phyloP scores from a whole-genome alignment of 441 rosid genomes.

The Bruguiera hainesii region DNA sequence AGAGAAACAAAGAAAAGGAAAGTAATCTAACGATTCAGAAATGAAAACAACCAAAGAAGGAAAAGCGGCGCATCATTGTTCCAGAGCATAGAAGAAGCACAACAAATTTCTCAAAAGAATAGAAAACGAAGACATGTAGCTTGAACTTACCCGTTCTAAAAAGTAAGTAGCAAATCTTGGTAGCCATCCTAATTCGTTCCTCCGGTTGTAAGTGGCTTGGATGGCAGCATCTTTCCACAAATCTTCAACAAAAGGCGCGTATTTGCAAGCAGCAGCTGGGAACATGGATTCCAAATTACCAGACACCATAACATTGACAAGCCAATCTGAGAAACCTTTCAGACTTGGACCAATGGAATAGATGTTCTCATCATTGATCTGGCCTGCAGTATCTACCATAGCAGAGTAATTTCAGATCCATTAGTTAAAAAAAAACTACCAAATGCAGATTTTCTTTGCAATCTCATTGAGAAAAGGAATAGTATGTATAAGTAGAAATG shows the following conservation, averaged over 20 bases:
- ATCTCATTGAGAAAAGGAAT: not conserved
- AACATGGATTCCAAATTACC: conserved; percentile 69
- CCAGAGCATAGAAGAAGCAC: not conserved
- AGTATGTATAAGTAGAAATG: too few relatives aligned
- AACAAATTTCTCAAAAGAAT: conserved; percentile 5
- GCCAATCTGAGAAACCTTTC: conserved; percentile 77
- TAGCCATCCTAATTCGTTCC: conserved; percentile 62
- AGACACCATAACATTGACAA: conserved; percentile 61
- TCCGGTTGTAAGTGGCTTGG: conserved; percentile 75
- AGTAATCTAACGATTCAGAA: too few relatives aligned
- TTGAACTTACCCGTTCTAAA: conserved; percentile 60
- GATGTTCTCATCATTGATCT: conserved; percentile 29
- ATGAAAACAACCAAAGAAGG: too few relatives aligned
- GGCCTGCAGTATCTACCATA: conserved; percentile 29
- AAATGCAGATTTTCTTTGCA: not conserved
- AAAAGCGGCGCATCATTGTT: too few relatives aligned
- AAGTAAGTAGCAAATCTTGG: conserved; percentile 81
- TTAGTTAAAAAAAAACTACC: not conserved
- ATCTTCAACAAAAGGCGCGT: conserved; percentile 68
- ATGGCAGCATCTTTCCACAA: conserved; percentile 83
- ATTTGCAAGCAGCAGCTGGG: conserved; percentile 67
- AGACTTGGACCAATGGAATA: conserved; percentile 66
- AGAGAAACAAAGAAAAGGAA: too few relatives aligned
- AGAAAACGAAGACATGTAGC: conserved; percentile 17
- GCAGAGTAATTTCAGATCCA: conserved; percentile 22